Conservation (phyloP, 1,139 yeast genomes). For the Geotrichum fermentans region DNA sequence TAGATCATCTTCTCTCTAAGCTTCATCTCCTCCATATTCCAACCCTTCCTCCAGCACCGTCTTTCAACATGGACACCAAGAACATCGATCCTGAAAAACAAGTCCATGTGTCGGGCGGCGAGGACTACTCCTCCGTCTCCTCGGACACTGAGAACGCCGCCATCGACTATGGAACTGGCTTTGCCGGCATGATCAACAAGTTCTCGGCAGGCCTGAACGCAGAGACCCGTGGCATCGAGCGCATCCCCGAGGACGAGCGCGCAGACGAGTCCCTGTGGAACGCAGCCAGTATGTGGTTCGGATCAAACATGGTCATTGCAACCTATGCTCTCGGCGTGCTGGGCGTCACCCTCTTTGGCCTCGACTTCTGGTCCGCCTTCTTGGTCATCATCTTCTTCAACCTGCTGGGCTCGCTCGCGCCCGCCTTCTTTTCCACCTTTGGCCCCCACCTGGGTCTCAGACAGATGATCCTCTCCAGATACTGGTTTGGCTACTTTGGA, state of each 20-base stretch:
- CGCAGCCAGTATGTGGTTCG: slow-evolving; percentile 89
- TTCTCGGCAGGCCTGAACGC: slow-evolving; percentile 24
- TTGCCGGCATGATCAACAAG: not conserved
- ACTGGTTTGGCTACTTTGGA: slow-evolving; percentile 67
- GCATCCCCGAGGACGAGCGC: slow-evolving; percentile 63
- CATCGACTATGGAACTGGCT: not conserved
- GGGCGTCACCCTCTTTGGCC: slow-evolving; percentile 50
- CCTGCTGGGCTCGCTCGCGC: slow-evolving; percentile 66
- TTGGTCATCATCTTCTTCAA: slow-evolving; percentile 66
- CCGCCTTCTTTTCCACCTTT: slow-evolving; percentile 75
- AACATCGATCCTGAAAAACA: slow-evolving; percentile 14
- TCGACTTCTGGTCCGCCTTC: slow-evolving; percentile 63
- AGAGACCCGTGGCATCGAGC: slow-evolving; percentile 66
- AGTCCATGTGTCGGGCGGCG: not conserved
- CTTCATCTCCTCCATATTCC: not conserved
- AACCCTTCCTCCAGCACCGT: not conserved
- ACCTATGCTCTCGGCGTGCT: slow-evolving; percentile 77
- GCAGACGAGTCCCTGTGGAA: slow-evolving; percentile 57
- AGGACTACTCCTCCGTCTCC: not conserved
- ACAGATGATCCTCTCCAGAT: slow-evolving; percentile 80
- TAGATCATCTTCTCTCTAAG: not conserved
- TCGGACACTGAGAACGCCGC: not conserved
- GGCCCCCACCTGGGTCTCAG: slow-evolving; percentile 85
- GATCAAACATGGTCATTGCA: slow-evolving; percentile 86
- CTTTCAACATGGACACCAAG: not conserved